Base-by-base conservation (phyloP, 139 green algal species). In the Picochlorum sp. region DNA sequence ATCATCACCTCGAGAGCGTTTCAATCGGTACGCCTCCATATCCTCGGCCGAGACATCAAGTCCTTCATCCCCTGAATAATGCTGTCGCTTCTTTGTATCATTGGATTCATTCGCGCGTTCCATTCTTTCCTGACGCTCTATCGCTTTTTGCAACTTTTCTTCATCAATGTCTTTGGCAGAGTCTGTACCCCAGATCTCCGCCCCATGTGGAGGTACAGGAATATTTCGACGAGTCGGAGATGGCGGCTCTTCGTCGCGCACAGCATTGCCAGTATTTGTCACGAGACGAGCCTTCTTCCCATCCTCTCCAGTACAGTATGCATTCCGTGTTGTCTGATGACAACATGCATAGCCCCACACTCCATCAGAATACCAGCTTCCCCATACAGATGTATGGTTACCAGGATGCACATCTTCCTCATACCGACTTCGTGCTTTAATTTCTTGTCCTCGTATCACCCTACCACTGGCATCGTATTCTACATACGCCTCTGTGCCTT, bases 361-460 rank as follows among this genome's bases (percentile, higher is more conserved):
- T 15, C 90, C 90, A 18, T 92, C 83, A 14, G 9, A 38, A 90
- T 90, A 99, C 78, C 80, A 98, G 34, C 79, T 92, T 20, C 93
- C 93, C 91, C 91, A 98, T 54, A 98, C 89, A 0, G 63, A 57
- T 1, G 87, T 97, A 85, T 99, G 94, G 75, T 99, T 99, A 66
- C 90, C 85, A 37, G 84, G 56, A n/a, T 81, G 67, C 57, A 96
- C 86, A 64, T 99, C 94, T 77, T 99, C 94, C 71, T 98, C 89
- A 65, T 98, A 99, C 20, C 84, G 74, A n/a, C 28, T 38, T 26
- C 70, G 72, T 41, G 72, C 68, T 62, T 80, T 77, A 9, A 76
- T 63, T 62, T 86, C 82, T 45, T 81, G 62, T 4, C 87, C 87
- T 44, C 73, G 78, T 28, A 95, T 72, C 14, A 93, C 74, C 1